These are phyloP conservation scores for Pseudogymnoascus sp. DNA, from an alignment of 2,329 filamentous ascomycete species.

Conservation along the genomic window DNA sequence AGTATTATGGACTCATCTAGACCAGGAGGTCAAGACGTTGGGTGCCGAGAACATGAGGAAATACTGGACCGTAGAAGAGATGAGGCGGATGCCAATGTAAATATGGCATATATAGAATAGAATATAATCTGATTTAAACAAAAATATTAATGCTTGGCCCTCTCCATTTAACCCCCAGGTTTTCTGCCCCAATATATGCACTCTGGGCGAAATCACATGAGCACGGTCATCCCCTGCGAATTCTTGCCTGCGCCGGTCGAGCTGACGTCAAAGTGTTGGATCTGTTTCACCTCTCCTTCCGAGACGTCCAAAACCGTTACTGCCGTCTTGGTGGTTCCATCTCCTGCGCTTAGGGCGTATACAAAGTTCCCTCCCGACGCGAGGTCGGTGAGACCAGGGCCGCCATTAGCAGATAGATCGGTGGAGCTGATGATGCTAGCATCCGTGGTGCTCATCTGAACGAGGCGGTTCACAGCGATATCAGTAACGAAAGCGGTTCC, in stretches of 20 bases:
- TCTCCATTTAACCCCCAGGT: not conserved
- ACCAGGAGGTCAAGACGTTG: slow-evolving; percentile 72
- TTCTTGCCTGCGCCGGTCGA: not conserved
- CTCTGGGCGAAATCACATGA: not conserved
- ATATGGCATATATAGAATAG: not conserved
- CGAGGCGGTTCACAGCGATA: slow-evolving; percentile 40
- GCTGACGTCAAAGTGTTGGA: not conserved
- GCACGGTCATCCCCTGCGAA: not conserved
- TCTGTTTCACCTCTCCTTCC: not conserved
- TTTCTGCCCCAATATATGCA: not conserved
- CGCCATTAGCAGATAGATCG: slow-evolving; percentile 35
- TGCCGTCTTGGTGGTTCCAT: slow-evolving; percentile 20
- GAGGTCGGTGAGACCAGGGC: slow-evolving; percentile 49
- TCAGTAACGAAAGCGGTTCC: slow-evolving; percentile 51
- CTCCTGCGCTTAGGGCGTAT: slow-evolving; percentile 40
- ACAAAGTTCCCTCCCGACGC: slow-evolving; percentile 43
- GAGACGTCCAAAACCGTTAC: slow-evolving; percentile 34
- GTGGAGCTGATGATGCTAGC: slow-evolving; percentile 38
- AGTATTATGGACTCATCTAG: slow-evolving; percentile 74
- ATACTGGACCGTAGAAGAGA: slow-evolving; percentile 72
- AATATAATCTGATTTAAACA: not conserved
- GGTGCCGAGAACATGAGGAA: slow-evolving; percentile 80
- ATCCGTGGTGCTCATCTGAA: slow-evolving; percentile 46
- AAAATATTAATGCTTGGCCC: not conserved
- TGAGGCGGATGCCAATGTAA: slow-evolving; percentile 61